A percentile compares a stretch with the other conserved stretches of the same genome.
These are phyloP conservation scores for Ostreobium quekettii DNA, from an alignment of 139 green algal genomes.

Conservation along the genomic window DNA sequence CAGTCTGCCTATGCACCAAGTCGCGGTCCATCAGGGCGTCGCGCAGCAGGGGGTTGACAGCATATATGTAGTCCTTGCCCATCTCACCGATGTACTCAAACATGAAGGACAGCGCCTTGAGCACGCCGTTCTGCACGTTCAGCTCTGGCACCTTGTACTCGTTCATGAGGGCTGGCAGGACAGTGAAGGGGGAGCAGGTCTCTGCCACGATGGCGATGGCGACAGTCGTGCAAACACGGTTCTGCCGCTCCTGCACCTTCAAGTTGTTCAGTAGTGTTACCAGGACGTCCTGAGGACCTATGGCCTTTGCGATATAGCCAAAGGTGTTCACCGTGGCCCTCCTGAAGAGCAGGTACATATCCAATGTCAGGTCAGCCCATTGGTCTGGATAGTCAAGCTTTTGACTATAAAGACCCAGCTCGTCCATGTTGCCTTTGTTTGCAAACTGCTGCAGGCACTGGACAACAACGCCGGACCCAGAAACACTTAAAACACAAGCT, in stretches of 20 bases:
- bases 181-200: slow-evolving; percentile 98
- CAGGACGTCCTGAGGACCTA: slow-evolving; percentile 95
- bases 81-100: slow-evolving; percentile 99
- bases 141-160: slow-evolving; percentile 95
- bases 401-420: too few species aligned
- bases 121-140: slow-evolving; percentile 98
- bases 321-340: slow-evolving; percentile 98
- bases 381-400: too few species aligned
- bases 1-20: slow-evolving; percentile 95
- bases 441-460: too few species aligned
- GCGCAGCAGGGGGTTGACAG: slow-evolving; percentile 89
- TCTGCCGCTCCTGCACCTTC: slow-evolving; percentile 99
- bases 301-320: slow-evolving; percentile 98
- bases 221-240: slow-evolving; percentile 97
- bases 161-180: slow-evolving; percentile 97
- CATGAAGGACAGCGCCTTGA: slow-evolving; percentile 97
- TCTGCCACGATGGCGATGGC: slow-evolving; percentile 99
- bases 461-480: background rate
- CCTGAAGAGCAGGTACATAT: too few species aligned
- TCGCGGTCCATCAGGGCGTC: slow-evolving; percentile 94
- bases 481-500: too few species aligned
- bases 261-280: slow-evolving; percentile 98
- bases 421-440: too few species aligned
- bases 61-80: slow-evolving; percentile 99
- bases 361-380: too few species aligned